phyloP scores from a whole-genome alignment of 768 basidiomycete genomes.

The Lactarius indigo region DNA sequence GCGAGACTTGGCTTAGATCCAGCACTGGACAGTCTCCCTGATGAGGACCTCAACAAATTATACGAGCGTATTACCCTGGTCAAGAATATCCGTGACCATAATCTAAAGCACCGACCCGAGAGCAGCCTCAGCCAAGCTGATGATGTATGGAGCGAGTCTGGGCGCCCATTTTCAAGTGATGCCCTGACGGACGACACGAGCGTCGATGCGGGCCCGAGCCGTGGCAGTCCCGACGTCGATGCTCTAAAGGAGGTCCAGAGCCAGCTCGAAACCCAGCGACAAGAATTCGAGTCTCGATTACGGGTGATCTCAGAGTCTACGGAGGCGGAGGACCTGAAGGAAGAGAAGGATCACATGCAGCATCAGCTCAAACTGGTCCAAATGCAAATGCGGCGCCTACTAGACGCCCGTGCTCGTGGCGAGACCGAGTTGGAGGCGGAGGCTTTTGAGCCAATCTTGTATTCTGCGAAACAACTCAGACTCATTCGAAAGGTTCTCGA shows the following conservation, averaged over 20 bases:
- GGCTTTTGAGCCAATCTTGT: constrained; percentile 77
- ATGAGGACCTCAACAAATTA: constrained; percentile 90
- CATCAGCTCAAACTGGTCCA: constrained; percentile 79
- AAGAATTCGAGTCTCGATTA: constrained; percentile 57
- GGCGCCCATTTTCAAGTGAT: constrained; percentile 75
- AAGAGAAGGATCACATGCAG: constrained; percentile 92
- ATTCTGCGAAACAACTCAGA: constrained; percentile 75
- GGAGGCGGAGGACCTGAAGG: constrained; percentile 82
- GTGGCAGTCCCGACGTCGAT: constrained; percentile 63
- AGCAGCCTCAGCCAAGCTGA: constrained; percentile 84
- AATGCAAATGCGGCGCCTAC: constrained; percentile 75
- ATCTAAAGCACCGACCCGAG: constrained; percentile 79
- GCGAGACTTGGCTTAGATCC: constrained; percentile 85
- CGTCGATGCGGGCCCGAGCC: constrained; percentile 58
- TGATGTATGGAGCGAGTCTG: constrained; percentile 85
- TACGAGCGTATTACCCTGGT: constrained; percentile 94
- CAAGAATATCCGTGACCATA: constrained; percentile 81
- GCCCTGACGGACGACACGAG: constrained; percentile 87
- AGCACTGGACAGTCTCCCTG: constrained; percentile 85
- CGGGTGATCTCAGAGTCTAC: constrained; percentile 61
- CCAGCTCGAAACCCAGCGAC: constrained; percentile 53
- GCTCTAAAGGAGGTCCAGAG: constrained; percentile 68
- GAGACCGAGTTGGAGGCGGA: constrained; percentile 61
- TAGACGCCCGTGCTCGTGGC: constrained; percentile 74
- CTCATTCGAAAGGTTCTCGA: constrained; percentile 80